phyloP scores from a whole-genome alignment of 345 rosid species.

The Acer yangbiense region DNA sequence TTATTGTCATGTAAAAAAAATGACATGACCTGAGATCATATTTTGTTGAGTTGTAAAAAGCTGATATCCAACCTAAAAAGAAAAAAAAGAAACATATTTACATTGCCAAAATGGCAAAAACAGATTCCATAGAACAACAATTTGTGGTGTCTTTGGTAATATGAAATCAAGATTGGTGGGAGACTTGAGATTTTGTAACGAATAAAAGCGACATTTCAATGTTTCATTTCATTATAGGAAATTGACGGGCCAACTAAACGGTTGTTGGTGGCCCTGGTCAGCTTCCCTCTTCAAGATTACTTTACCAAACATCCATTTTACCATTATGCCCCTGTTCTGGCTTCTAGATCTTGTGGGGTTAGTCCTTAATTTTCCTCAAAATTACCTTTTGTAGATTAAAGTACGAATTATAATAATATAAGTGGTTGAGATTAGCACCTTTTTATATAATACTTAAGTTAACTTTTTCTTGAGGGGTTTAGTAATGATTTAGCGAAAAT shows the following conservation, averaged over 20 bases:
- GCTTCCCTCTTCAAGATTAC: slow-evolving; percentile 12
- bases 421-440: not conserved
- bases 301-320: not conserved
- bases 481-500: not conserved
- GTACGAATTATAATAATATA: not conserved
- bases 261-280: slow-evolving; percentile 39
- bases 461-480: not conserved
- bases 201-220: slow-evolving; percentile 36
- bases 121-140: not conserved
- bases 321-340: not conserved
- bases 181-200: slow-evolving; percentile 21
- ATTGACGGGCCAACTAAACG: slow-evolving; percentile 48
- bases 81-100: not conserved
- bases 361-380: not conserved
- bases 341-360: not conserved
- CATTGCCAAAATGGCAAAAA: not conserved
- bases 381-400: not conserved
- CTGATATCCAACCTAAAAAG: slow-evolving; percentile 29
- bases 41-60: slow-evolving; percentile 10
- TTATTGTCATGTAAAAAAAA: slow-evolving; percentile 2
- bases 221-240: slow-evolving; percentile 35
- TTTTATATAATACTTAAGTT: not conserved
- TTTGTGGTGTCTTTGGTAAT: not conserved
- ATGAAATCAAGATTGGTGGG: slow-evolving; percentile 7
- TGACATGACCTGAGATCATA: slow-evolving; percentile 12